phyloP scores from a whole-genome alignment of 225 moss, liverwort and hornwort species.

The Ulota crispa region DNA sequence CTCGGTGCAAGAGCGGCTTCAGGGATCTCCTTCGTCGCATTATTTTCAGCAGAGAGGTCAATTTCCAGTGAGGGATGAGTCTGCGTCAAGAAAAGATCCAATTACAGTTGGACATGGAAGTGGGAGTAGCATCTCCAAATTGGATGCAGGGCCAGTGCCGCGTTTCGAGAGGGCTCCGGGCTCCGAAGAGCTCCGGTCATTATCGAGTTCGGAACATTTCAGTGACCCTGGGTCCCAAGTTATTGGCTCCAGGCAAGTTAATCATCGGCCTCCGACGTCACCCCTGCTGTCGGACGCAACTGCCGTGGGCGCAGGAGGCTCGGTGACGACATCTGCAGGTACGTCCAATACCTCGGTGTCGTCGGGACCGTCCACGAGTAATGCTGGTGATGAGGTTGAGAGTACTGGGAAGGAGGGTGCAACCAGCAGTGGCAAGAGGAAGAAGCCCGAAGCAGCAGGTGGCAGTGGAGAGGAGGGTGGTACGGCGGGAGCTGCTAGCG shows the following conservation, averaged over 20 bases:
- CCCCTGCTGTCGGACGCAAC: slow-evolving; percentile 36
- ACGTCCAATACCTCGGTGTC: slow-evolving; percentile 52
- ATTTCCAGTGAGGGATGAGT: slow-evolving; percentile 17
- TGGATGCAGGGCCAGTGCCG: slow-evolving; percentile 40
- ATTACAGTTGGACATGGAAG: slow-evolving; percentile 28
- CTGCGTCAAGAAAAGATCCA: background rate
- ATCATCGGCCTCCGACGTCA: slow-evolving; percentile 32
- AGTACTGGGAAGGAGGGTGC: slow-evolving; percentile 31
- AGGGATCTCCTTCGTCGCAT: background rate
- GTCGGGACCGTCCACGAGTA: slow-evolving; percentile 49
- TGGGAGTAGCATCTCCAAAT: slow-evolving; percentile 27
- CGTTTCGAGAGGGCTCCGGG: slow-evolving; percentile 27
- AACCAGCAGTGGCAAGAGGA: slow-evolving; percentile 44
- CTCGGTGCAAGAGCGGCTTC: slow-evolving; percentile 15
- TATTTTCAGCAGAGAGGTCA: background rate
- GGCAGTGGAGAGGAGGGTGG: slow-evolving; percentile 19
- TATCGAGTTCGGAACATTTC: background rate
- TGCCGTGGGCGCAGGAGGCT: slow-evolving; percentile 30
- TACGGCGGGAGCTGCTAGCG: slow-evolving; percentile 7
- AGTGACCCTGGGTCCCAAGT: slow-evolving; percentile 32
- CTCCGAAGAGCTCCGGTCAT: slow-evolving; percentile 2
- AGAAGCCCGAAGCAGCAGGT: slow-evolving; percentile 33
- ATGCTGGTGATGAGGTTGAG: slow-evolving; percentile 57
- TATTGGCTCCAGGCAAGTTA: slow-evolving; percentile 15
- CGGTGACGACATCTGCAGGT: slow-evolving; percentile 51